These are phyloP conservation scores for Trichoderma sp. DNA, from an alignment of 2,329 filamentous ascomycete species.

Conservation along the genomic window DNA sequence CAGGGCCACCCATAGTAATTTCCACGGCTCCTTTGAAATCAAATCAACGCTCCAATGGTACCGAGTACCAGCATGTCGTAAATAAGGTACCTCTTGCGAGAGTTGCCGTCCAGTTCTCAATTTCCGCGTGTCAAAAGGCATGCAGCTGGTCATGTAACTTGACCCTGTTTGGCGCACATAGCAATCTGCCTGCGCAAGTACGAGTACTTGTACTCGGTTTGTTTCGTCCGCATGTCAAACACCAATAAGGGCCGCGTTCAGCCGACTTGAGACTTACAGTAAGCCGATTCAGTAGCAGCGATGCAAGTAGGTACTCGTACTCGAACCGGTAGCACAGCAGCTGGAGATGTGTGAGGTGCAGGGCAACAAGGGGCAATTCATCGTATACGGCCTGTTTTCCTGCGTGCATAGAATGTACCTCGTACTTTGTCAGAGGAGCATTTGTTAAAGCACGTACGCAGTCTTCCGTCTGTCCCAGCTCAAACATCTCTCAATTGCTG, in stretches of 20 bases:
- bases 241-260: neutral
- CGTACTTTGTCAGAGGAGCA: neutral
- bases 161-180: neutral
- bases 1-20: conserved; percentile 6
- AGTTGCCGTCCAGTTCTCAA: neutral
- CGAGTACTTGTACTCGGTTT: neutral
- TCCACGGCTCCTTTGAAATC: neutral
- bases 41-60: neutral
- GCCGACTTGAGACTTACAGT: conserved; percentile 9
- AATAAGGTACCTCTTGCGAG: neutral
- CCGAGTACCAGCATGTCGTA: neutral
- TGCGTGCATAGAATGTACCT: neutral
- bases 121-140: neutral
- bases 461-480: too few species aligned
- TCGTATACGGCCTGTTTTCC: neutral
- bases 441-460: neutral
- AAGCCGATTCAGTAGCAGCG: neutral
- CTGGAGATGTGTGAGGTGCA: neutral
- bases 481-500: neutral
- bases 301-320: neutral
- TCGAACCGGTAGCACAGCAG: neutral
- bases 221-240: neutral
- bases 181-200: neutral
- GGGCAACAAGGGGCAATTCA: neutral
- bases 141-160: neutral